These are phyloP conservation scores for Suillus fuscotomentosus DNA, from an alignment of 768 basidiomycete species.

Conservation along the genomic window DNA sequence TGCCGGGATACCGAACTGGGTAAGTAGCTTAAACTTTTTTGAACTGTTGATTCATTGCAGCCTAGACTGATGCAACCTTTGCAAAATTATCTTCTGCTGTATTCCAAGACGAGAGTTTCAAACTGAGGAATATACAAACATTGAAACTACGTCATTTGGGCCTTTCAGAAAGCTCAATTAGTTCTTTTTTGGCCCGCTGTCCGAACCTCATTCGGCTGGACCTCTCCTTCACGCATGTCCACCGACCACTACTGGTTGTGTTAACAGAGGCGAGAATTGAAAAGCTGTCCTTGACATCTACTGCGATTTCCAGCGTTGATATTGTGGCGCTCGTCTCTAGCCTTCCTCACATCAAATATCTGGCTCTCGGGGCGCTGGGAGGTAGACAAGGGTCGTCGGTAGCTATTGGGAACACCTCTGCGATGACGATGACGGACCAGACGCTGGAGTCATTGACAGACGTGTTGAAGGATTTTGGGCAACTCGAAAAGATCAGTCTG, in stretches of 20 bases:
- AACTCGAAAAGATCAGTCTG: conserved; percentile 54
- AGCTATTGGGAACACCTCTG: conserved; percentile 44
- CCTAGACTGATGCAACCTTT: conserved; percentile 57
- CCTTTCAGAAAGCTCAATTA: conserved; percentile 50
- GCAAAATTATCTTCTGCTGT: conserved; percentile 39
- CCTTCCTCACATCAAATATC: conserved; percentile 42
- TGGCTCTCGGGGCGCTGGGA: conserved; percentile 62
- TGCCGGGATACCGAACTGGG: conserved; percentile 63
- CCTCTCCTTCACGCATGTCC: conserved; percentile 60
- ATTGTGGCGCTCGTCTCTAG: conserved; percentile 38
- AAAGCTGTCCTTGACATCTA: conserved; percentile 67
- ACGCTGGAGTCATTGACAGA: conserved; percentile 43
- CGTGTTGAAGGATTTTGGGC: conserved; percentile 31
- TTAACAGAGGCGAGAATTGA: conserved; percentile 22
- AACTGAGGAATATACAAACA: conserved; percentile 42
- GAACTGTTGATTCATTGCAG: background rate
- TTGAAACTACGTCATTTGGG: conserved; percentile 59
- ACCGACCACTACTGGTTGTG: conserved; percentile 35
- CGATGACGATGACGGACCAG: conserved; percentile 57
- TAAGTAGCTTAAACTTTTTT: conserved; percentile 22
- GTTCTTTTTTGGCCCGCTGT: conserved; percentile 40
- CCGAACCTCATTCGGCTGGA: conserved; percentile 58
- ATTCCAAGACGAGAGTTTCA: conserved; percentile 19
- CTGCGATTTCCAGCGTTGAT: conserved; percentile 39
- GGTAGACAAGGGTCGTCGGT: conserved; percentile 41